phyloP scores from a whole-genome alignment of 2,329 filamentous ascomycete genomes.

The Whalleya microplaca region DNA sequence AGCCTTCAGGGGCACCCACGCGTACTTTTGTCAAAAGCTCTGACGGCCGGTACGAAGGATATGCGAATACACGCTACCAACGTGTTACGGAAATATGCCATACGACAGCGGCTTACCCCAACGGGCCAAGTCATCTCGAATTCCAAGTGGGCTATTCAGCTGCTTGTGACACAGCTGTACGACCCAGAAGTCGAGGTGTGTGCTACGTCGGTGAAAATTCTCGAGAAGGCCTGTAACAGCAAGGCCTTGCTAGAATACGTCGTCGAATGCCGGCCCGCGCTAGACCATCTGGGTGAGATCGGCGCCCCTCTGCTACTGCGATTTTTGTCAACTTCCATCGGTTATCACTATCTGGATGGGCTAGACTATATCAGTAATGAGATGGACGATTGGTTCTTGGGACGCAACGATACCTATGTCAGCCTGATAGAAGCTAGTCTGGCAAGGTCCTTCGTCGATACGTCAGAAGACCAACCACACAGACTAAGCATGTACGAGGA shows the following conservation, averaged over 20 bases:
- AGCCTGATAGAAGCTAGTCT: constrained; percentile 93
- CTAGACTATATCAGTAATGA: constrained; percentile 99
- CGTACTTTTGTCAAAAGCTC: constrained; percentile 88
- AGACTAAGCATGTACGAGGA: constrained; percentile 64
- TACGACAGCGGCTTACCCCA: constrained; percentile 48
- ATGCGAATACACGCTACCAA: constrained; percentile 91
- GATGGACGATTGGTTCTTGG: constrained; percentile 99
- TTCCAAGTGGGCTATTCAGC: constrained; percentile 93
- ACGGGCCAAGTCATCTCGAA: constrained; percentile 57
- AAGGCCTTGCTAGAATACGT: constrained; percentile 92
- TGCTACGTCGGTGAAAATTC: constrained; percentile 92
- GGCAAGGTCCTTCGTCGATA: constrained; percentile 78
- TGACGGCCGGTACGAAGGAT: constrained; percentile 88
- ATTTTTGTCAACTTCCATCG: constrained; percentile 93
- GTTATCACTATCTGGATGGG: constrained; percentile 95
- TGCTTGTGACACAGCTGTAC: constrained; percentile 97
- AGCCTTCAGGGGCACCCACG: constrained; percentile 85
- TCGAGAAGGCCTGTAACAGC: constrained; percentile 96
- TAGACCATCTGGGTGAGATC: constrained; percentile 96
- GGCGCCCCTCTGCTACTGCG: constrained; percentile 89
- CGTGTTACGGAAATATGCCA: constrained; percentile 84
- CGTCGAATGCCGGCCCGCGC: constrained; percentile 89
- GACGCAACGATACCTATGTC: constrained; percentile 95
- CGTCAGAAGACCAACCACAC: constrained; percentile 60
- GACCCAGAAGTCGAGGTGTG: constrained; percentile 97